Base-by-base conservation (phyloP, 1,284 basidiomycete species). In the Ustilago nuda region DNA sequence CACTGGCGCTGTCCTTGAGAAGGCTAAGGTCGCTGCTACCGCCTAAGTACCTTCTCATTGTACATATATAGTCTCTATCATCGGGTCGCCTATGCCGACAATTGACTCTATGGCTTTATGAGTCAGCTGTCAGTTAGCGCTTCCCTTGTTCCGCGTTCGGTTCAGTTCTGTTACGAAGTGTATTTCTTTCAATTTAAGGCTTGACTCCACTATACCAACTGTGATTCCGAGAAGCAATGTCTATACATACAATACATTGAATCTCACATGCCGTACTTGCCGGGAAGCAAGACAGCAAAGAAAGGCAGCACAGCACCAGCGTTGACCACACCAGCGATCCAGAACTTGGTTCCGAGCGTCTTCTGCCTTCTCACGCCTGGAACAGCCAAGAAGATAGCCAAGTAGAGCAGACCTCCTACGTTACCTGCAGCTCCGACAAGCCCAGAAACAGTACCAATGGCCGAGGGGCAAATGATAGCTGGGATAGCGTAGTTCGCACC, bases 261-360 rank as follows among this genome's bases (percentile, higher is more conserved):
- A 13, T 17, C 13, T 32, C 30, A 57, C 17, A 67, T 66, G 13
- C 70, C 60, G 52, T 63, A 72, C 64, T 66, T 72, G 39, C 72
- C 67, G 7, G 72, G 72, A 36, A 81, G 41, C 17, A 79, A 64
- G 8, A 79, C 61, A n/a, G 60, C 60, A 39, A 75, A 67, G 62
- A 81, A 81, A 12, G 75, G 77, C 19, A 79, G 53, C 8, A 83
- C 68, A 37, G 76, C 67, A 11, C 63, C 82, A 4, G 65, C 56
- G 60, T 83, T 83, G 69, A 83, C 72, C 23, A 77, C 69, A 58
- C 82, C 82, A 8, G 77, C 74, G 43, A 83, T 80, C 71, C 72
- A 81, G 77, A 83, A 83, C 70, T 82, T 82, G 33, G 66, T 80
- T 8, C 80, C 80, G 8, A 82, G 71, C 6, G 66, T 82, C 36